A percentile compares a stretch with the other conserved stretches of the same genome.
Evolutionary conservation across 2,329 filamentous ascomycete species (phyloP).

Genomic region (Paraconiothyrium brasiliense): DNA sequence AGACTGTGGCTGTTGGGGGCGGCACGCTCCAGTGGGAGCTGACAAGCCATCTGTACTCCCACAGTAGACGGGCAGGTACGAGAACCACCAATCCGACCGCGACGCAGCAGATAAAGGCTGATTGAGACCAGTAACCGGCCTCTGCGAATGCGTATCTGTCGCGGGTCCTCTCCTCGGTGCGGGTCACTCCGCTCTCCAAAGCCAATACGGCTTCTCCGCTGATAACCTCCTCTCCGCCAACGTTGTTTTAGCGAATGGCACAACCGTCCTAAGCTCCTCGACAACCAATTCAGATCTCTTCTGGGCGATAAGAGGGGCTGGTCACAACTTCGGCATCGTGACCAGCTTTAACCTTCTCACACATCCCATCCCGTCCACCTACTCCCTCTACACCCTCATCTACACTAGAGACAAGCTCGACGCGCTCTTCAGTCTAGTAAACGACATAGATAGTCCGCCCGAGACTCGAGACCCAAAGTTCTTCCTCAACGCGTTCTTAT

Average conservation of each 20-base stretch:
- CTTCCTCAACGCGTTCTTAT: constrained; percentile 21
- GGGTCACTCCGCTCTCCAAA: constrained; percentile 59
- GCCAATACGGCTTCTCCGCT: constrained; percentile 19
- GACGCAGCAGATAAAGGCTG: no score
- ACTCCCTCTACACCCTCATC: constrained; percentile 18
- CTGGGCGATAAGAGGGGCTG: constrained; percentile 52
- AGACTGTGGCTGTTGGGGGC: constrained; percentile 41
- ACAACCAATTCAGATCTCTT: constrained; percentile 46
- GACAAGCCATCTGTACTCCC: constrained; percentile 29
- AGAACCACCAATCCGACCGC: no score
- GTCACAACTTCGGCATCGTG: constrained; percentile 51
- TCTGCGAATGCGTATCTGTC: constrained; percentile 55
- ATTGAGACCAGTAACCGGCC: constrained; percentile 26
- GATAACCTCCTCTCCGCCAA: constrained; percentile 30
- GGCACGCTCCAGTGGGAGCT: constrained; percentile 36
- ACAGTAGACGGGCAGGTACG: constrained; percentile 29
- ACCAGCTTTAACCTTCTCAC: constrained; percentile 21
- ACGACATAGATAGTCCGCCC: constrained; percentile 18
- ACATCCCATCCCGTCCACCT: constrained; percentile 12
- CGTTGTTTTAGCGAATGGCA: constrained; percentile 42
- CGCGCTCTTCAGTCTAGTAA: constrained; percentile 15
- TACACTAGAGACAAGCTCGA: constrained; percentile 16
- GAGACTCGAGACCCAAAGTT: constrained; percentile 19
- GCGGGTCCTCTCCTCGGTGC: constrained; percentile 64
- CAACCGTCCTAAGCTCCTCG: constrained; percentile 39